Base-by-base conservation (phyloP, 352 stramenopile species). In the Globisporangium echinulatum region DNA sequence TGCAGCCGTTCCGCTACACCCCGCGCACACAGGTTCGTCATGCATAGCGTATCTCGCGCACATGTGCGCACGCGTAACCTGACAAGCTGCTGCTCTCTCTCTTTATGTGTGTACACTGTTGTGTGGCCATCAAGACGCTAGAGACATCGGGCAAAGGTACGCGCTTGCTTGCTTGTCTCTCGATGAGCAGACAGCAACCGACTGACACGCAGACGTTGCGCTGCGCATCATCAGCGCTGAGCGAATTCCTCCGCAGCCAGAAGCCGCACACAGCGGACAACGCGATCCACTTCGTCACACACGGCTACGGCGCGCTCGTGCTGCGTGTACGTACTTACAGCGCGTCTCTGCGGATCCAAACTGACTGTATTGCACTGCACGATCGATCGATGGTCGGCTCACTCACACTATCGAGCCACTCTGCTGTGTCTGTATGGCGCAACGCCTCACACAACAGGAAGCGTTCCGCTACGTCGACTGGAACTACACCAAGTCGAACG, bases 401-500 rank as follows among this genome's bases (percentile, higher is more conserved):
- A 33, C 25, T 33, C 25, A 33, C 25, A 37, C 25, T 42, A 6
- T 15, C 15, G 13, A 11, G 10, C 36, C 10, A 17, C 49, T 25
- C 36, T 11, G n/a, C 14, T 33, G 38, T 43, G 42, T 11, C n/a
- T 44, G 51, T 7, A 9, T 44, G n/a, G 1, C 25, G 25, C 25
- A 33, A 33, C 25, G 25, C 25, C 25, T 33, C 7, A 56, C 2
- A 19, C 43, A 9, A 13, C 7, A 91, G 82, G 82, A 91, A 58
- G 82, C 82, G 1, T 91, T 91, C 36, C 82, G 77, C 5, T 69
- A 71, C 39, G 66, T 91, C 14, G 75, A 89, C 51, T 91, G 82
- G 82, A 80, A 88, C 62, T 72, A 78, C 42, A 87, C 74, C 17
- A 79, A 79, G 48, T 87, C 77, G 39, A 89, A 88, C 58, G 59